A percentile compares a stretch with the other conserved stretches of the same genome.
Conservation (phyloP, 805 yeast genomes). For the Wickerhamiella australiensis region DNA sequence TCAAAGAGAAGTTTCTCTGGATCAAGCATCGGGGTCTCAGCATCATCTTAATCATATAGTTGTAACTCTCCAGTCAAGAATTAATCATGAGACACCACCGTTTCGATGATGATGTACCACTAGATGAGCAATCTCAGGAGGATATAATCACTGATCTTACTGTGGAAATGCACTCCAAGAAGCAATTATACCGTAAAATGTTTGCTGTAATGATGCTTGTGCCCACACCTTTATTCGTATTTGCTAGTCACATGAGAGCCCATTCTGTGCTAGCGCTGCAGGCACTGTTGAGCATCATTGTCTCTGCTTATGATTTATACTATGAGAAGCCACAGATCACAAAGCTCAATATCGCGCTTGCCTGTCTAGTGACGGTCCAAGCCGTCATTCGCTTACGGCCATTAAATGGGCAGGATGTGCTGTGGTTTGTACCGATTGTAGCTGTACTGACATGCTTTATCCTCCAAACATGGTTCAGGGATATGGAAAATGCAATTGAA, state of each 20-base stretch:
- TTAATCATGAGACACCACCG: slow-evolving; percentile 5
- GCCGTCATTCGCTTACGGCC: slow-evolving; percentile 15
- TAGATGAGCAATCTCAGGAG: slow-evolving; percentile 27
- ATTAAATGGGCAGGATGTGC: slow-evolving; percentile 20
- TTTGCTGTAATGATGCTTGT: slow-evolving; percentile 24
- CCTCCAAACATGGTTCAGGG: slow-evolving; percentile 23
- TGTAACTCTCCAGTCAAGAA: no score
- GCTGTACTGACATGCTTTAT: slow-evolving; percentile 20
- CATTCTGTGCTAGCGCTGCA: slow-evolving; percentile 24
- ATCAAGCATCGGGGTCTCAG: background rate
- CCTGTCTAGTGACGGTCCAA: slow-evolving; percentile 18
- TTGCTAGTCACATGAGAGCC: slow-evolving; percentile 23
- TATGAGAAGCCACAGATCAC: slow-evolving; percentile 13
- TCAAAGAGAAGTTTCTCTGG: background rate
- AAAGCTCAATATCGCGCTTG: slow-evolving; percentile 17
- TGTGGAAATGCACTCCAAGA: slow-evolving; percentile 20
- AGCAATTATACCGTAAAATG: slow-evolving; percentile 19
- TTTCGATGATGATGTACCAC: slow-evolving; percentile 14
- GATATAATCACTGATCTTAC: slow-evolving; percentile 21
- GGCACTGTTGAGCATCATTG: slow-evolving; percentile 21
- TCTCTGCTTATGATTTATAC: slow-evolving; percentile 22
- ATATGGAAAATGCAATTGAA: slow-evolving; percentile 20
- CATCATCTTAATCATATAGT: background rate
- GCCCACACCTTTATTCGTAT: slow-evolving; percentile 27
- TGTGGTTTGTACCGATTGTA: slow-evolving; percentile 26